Evolutionary conservation across 1,284 basidiomycete species (phyloP).

Genomic region (Tilletiaria anomala): DNA sequence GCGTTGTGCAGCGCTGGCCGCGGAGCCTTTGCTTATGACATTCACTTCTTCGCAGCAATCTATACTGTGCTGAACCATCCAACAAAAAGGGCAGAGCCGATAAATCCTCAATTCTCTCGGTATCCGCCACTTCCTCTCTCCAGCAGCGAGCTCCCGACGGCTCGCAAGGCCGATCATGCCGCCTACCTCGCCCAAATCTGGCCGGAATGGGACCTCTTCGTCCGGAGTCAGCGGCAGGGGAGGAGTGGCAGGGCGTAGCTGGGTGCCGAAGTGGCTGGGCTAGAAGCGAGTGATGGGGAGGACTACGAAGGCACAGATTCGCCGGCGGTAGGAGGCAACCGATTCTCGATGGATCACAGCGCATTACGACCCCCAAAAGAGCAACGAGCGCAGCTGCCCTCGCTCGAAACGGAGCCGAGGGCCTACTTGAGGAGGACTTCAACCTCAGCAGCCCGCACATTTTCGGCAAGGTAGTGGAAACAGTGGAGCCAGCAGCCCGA

Average conservation of each 20-base stretch:
- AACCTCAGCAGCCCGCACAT: constrained; percentile 71
- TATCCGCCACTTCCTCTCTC: constrained; percentile 24
- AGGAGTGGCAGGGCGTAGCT: constrained; percentile 17
- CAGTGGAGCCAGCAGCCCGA: not conserved
- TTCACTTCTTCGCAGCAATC: constrained; percentile 4
- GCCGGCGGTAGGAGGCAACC: no score
- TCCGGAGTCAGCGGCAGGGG: constrained; percentile 25
- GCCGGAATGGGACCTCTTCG: constrained; percentile 32
- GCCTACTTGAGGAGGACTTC: constrained; percentile 60
- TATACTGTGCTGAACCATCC: constrained; percentile 37
- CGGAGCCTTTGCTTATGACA: no score
- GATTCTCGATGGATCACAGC: no score
- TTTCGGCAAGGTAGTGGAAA: constrained; percentile 65
- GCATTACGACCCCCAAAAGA: no score
- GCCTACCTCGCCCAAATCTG: constrained; percentile 23
- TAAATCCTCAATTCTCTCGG: constrained; percentile 30
- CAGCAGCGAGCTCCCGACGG: constrained; percentile 21
- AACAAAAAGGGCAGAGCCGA: constrained; percentile 23
- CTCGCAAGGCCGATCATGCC: constrained; percentile 21
- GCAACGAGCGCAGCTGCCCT: no score
- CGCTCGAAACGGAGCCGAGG: no score
- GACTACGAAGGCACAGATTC: no score
- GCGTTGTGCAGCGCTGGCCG: no score
- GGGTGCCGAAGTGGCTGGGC: no score
- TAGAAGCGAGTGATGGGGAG: no score